phyloP scores from a whole-genome alignment of 208 protist species.

The Acanthamoeba castellanii region DNA sequence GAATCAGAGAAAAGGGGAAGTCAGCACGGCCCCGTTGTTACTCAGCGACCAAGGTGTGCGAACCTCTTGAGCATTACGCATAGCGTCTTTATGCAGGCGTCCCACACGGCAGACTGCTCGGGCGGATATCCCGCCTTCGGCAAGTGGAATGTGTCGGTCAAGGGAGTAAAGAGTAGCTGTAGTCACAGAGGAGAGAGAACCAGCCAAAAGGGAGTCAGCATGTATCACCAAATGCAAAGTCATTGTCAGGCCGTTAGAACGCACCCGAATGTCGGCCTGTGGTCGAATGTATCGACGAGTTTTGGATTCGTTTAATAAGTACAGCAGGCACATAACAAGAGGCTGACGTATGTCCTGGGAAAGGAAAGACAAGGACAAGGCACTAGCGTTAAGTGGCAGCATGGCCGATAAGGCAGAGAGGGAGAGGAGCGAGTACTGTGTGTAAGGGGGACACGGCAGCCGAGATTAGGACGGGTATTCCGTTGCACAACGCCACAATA shows the following conservation, averaged over 20 bases:
- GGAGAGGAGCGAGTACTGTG: neutral
- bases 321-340: constrained; percentile 60
- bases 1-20: neutral
- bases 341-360: constrained; percentile 32
- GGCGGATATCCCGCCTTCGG: constrained; percentile 8
- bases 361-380: neutral
- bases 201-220: neutral
- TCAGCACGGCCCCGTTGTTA: neutral
- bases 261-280: constrained; percentile 24
- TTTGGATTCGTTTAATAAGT: constrained; percentile 32
- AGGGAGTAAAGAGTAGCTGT: constrained; percentile 51
- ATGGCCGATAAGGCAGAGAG: neutral
- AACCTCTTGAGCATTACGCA: constrained; percentile 43
- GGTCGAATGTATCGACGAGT: constrained; percentile 64
- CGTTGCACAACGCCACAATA: constrained; percentile 51
- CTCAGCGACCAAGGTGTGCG: neutral
- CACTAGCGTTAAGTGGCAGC: neutral
- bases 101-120: constrained; percentile 13
- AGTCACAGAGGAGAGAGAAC: neutral
- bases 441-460: constrained; percentile 53
- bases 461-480: neutral
- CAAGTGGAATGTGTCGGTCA: constrained; percentile 62
- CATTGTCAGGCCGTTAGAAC: neutral
- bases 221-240: neutral
- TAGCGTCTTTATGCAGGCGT: constrained; percentile 32